phyloP scores from a whole-genome alignment of 768 basidiomycete species.

The Boletus rex-veris region DNA sequence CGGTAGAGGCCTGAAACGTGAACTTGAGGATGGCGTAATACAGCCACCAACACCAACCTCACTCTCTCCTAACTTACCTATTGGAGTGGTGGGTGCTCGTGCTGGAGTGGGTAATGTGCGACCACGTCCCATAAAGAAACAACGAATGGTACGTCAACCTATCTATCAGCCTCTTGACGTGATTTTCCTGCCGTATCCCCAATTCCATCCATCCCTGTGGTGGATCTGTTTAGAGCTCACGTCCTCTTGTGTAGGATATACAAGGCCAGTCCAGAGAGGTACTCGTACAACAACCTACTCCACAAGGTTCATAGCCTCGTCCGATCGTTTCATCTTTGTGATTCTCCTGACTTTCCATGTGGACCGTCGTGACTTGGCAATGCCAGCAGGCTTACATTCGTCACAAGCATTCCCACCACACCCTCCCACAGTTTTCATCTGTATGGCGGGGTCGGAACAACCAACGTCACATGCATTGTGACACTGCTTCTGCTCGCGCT shows the following conservation, averaged over 20 bases:
- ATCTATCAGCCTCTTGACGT: neutral
- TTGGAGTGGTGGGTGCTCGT: constrained; percentile 46
- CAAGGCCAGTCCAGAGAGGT: constrained; percentile 63
- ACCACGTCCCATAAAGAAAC: constrained; percentile 74
- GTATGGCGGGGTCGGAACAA: constrained; percentile 4
- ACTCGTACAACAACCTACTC: constrained; percentile 69
- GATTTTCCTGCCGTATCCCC: neutral
- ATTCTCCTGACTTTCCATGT: constrained; percentile 3
- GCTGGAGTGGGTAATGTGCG: constrained; percentile 56
- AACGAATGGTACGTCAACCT: constrained; percentile 55
- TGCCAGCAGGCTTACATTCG: constrained; percentile 6
- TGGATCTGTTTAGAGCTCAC: constrained; percentile 7
- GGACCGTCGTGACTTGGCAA: constrained; percentile 5
- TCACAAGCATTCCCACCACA: constrained; percentile 3
- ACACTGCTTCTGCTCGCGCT: constrained; percentile 7
- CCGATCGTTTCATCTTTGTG: neutral
- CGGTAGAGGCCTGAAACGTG: constrained; percentile 34
- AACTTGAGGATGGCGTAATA: constrained; percentile 25
- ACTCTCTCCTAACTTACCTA: constrained; percentile 23
- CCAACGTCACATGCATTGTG: neutral
- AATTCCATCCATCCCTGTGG: neutral
- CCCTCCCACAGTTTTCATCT: constrained; percentile 11
- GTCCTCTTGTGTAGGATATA: constrained; percentile 43
- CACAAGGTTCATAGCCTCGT: constrained; percentile 53
- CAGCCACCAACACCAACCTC: constrained; percentile 22